Evolutionary conservation across 164 flowering plant species (phyloP).

Genomic region (Vitis cinerea): DNA sequence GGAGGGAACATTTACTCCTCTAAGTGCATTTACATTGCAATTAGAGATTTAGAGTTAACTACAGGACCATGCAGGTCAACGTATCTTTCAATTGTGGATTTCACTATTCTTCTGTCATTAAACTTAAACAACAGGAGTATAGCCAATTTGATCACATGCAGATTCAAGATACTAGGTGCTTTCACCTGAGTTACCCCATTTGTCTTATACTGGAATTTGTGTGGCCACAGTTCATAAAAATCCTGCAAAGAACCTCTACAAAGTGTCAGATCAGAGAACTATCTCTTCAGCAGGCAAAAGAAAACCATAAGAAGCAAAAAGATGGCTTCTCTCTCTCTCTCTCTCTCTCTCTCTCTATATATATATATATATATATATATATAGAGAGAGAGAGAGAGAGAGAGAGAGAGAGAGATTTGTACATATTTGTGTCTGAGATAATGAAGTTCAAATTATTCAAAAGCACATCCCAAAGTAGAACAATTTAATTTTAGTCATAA

Average conservation of each 20-base stretch:
- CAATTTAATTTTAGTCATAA: neutral
- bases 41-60: no score
- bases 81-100: neutral
- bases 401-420: no score
- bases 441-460: no score
- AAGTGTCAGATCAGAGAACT: neutral
- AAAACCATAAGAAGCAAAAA: no score
- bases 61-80: no score
- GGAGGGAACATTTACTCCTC: neutral
- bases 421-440: no score
- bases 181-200: conserved; percentile 61
- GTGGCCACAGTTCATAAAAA: conserved; percentile 55
- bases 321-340: no score
- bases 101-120: neutral
- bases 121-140: neutral
- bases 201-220: conserved; percentile 55
- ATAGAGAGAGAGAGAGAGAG: no score
- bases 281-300: no score
- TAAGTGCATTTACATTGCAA: neutral
- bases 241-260: conserved; percentile 29
- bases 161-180: neutral
- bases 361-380: no score
- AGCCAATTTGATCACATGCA: neutral
- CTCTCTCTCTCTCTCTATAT: no score
- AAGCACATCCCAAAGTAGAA: neutral